phyloP scores from a whole-genome alignment of 108 stramenopile genomes.

The Skeletonema potamos region DNA sequence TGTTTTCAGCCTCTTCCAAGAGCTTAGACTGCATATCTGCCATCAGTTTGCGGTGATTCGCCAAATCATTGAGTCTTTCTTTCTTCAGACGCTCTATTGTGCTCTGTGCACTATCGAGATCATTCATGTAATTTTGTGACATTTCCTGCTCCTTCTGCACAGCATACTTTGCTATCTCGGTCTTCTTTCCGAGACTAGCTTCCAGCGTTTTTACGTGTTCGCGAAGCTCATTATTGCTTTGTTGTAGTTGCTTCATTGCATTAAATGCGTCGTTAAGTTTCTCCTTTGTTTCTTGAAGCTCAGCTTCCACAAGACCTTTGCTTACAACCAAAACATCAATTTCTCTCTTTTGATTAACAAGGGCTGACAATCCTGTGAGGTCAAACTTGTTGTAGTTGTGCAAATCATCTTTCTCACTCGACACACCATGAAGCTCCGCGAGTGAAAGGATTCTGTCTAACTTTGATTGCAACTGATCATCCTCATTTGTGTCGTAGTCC shows the following conservation, averaged over 20 bases:
- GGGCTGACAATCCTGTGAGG: background rate
- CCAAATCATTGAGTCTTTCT: background rate
- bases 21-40: background rate
- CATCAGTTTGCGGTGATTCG: background rate
- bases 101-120: background rate
- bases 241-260: background rate
- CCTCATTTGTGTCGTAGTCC: background rate
- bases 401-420: background rate
- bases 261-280: background rate
- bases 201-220: background rate
- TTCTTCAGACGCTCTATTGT: background rate
- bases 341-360: background rate
- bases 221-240: background rate
- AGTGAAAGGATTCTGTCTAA: background rate
- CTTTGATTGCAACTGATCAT: background rate
- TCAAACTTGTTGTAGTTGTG: background rate
- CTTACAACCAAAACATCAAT: background rate
- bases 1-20: background rate
- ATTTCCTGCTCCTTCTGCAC: background rate
- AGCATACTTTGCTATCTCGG: background rate
- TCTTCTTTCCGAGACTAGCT: background rate
- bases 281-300: background rate
- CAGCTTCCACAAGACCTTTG: background rate
- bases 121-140: background rate
- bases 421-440: background rate